These are phyloP conservation scores for Jacaranda copaia DNA, from an alignment of 257 asterid genomes.

Conservation along the genomic window DNA sequence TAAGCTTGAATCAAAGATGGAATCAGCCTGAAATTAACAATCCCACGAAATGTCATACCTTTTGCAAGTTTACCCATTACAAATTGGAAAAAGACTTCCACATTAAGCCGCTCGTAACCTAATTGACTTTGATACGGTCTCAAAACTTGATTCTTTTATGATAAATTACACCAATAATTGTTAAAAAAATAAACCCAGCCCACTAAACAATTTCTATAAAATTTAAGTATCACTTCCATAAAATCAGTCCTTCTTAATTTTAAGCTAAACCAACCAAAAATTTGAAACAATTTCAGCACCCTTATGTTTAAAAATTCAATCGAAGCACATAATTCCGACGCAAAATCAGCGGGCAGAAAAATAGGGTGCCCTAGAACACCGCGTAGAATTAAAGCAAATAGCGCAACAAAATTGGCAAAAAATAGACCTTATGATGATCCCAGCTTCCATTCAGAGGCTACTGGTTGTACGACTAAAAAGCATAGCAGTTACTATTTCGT, in stretches of 20 bases:
- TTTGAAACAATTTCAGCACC: neutral
- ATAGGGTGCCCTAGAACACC: constrained; percentile 19
- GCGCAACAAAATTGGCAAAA: neutral
- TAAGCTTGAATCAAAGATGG: constrained; percentile 32
- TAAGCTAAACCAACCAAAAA: constrained; percentile 12
- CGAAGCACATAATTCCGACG: neutral
- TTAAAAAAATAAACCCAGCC: neutral
- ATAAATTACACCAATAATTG: neutral
- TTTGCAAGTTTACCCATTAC: constrained; percentile 1
- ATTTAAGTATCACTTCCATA: neutral
- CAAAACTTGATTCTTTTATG: neutral
- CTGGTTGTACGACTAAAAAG: constrained; percentile 14
- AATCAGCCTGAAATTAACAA: constrained; percentile 45
- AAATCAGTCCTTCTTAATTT: neutral
- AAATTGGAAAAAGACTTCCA: neutral
- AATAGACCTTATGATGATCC: constrained; percentile 37
- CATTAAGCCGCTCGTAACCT: neutral
- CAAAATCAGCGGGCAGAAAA: neutral
- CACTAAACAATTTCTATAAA: neutral
- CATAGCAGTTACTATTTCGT: constrained; percentile 13
- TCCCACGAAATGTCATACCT: neutral
- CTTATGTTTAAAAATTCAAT: neutral
- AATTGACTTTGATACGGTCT: neutral
- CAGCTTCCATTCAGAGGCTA: constrained; percentile 30
- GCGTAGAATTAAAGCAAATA: neutral